Evolutionary conservation across 108 stramenopile genomes (phyloP).

Genomic region (Nitzschia putrida): DNA sequence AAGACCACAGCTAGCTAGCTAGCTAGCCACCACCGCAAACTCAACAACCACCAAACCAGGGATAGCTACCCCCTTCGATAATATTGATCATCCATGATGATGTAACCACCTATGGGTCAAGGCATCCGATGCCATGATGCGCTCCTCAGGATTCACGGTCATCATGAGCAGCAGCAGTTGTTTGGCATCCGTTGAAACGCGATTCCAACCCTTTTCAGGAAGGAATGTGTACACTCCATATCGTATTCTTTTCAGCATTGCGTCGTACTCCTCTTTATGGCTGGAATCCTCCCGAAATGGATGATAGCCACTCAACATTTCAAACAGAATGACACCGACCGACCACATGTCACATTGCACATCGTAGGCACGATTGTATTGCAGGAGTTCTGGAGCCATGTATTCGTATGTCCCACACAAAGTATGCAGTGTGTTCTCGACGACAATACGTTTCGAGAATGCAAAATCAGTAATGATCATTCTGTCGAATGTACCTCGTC

Average conservation of each 20-base stretch:
- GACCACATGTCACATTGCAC: slow-evolving; percentile 89
- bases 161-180: slow-evolving; percentile 64
- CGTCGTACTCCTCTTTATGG: slow-evolving; percentile 56
- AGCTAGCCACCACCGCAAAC: too few relatives aligned
- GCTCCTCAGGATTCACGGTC: slow-evolving; percentile 80
- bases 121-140: too few relatives aligned
- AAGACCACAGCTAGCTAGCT: too few relatives aligned
- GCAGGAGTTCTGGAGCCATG: slow-evolving; percentile 88
- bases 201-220: slow-evolving; percentile 54
- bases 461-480: slow-evolving; percentile 96
- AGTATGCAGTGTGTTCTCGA: slow-evolving; percentile 58
- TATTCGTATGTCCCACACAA: slow-evolving; percentile 88
- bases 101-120: too few relatives aligned
- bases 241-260: slow-evolving; percentile 61
- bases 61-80: too few relatives aligned
- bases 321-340: slow-evolving; percentile 87
- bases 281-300: too few relatives aligned
- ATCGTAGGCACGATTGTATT: slow-evolving; percentile 69
- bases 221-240: slow-evolving; percentile 70
- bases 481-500: slow-evolving; percentile 54
- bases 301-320: slow-evolving; percentile 72
- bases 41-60: too few relatives aligned
- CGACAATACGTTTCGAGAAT: slow-evolving; percentile 77
- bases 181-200: slow-evolving; percentile 64
- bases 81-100: too few relatives aligned